Evolutionary conservation across 805 yeast genomes (phyloP).

Genomic region (Candida lessepsii): DNA sequence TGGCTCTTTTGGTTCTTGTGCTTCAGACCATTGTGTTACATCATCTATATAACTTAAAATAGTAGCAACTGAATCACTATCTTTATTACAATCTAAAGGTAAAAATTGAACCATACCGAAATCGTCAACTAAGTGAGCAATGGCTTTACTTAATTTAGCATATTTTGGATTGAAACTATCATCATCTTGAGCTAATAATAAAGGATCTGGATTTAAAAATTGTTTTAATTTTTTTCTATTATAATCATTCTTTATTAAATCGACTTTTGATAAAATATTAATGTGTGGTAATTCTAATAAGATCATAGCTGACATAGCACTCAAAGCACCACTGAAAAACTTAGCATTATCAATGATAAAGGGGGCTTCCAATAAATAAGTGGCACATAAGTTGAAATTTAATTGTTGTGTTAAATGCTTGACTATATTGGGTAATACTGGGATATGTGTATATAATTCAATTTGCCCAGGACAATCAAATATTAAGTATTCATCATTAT

Average conservation of each 20-base stretch:
- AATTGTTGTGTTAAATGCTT: slow-evolving; percentile 77
- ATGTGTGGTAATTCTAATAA: slow-evolving; percentile 92
- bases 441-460: slow-evolving; percentile 91
- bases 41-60: slow-evolving; percentile 93
- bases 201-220: slow-evolving; percentile 89
- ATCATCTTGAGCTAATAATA: slow-evolving; percentile 56
- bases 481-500: slow-evolving; percentile 86
- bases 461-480: slow-evolving; percentile 96
- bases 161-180: slow-evolving; percentile 53
- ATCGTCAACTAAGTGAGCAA: slow-evolving; percentile 90
- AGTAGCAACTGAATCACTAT: slow-evolving; percentile 72
- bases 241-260: slow-evolving; percentile 76
- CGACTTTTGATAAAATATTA: slow-evolving; percentile 83
- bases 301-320: slow-evolving; percentile 99
- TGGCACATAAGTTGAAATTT: slow-evolving; percentile 87
- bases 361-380: slow-evolving; percentile 90
- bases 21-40: slow-evolving; percentile 95
- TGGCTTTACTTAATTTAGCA: slow-evolving; percentile 69
- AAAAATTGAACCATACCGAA: slow-evolving; percentile 98
- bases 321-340: slow-evolving; percentile 90
- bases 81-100: slow-evolving; percentile 72
- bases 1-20: slow-evolving; percentile 97
- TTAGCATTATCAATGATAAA: slow-evolving; percentile 88
- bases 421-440: slow-evolving; percentile 86
- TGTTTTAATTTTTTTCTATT: slow-evolving; percentile 76